Conservation (phyloP, 176 grass and related monocot species). For the Oryza officinalis region DNA sequence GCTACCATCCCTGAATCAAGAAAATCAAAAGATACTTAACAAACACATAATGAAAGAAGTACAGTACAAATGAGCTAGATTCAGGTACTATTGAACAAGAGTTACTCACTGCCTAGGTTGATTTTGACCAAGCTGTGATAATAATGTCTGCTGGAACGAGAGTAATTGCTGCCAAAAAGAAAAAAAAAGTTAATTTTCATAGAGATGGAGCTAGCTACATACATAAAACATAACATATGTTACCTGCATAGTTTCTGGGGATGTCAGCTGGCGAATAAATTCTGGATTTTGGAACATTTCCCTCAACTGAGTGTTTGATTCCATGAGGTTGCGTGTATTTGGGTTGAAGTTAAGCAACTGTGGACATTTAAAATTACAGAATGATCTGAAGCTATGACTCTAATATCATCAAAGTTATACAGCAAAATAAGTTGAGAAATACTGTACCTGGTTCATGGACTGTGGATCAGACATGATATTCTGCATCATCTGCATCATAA, state of each 20-base stretch:
- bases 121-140: slow-evolving; percentile 62
- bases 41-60: slow-evolving; percentile 17
- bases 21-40: slow-evolving; percentile 29
- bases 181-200: slow-evolving; percentile 3
- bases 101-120: slow-evolving; percentile 77
- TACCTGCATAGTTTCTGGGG: slow-evolving; percentile 93
- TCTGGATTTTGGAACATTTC: slow-evolving; percentile 95
- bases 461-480: slow-evolving; percentile 92
- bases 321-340: slow-evolving; percentile 72
- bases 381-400: slow-evolving; percentile 4
- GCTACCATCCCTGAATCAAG: slow-evolving; percentile 68
- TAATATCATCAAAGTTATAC: slow-evolving; percentile 16
- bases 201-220: background rate
- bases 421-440: slow-evolving; percentile 27
- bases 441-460: slow-evolving; percentile 78
- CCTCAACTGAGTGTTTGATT: slow-evolving; percentile 86
- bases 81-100: slow-evolving; percentile 27
- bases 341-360: slow-evolving; percentile 88
- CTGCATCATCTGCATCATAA: slow-evolving; percentile 94
- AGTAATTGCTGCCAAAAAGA: slow-evolving; percentile 70
- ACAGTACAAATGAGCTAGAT: background rate
- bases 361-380: slow-evolving; percentile 27
- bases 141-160: slow-evolving; percentile 75
- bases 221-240: slow-evolving; percentile 1
- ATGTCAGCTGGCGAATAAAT: slow-evolving; percentile 88